Evolutionary conservation across 2,329 filamentous ascomycete species (phyloP), one percentile per base, ranked within the genome.

Genomic region (Lachnellula subtilissima): DNA sequence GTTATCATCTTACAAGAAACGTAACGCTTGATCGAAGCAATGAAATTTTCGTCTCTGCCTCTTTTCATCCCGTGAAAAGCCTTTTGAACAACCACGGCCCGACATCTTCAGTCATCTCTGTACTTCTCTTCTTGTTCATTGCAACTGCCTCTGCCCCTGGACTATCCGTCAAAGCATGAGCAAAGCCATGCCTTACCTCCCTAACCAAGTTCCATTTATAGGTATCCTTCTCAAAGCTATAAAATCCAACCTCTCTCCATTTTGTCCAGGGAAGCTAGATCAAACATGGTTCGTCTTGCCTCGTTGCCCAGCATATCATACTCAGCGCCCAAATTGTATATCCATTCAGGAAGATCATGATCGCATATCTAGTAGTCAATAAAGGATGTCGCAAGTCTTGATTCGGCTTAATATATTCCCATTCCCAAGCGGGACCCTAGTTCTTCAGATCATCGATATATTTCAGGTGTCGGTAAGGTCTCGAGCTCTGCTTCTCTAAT

Each of bases 381-480:
- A 58, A 51, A 3, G 66, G 61, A 51, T 68, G 58, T 49, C 57
- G 59, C 15, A 64, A 52, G 54, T 67, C 57, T n/a, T 62, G 61
- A n/a, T 64, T 61, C 5, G 39, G 17, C 5, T 59, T 56, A 28
- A 68, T 47, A 55, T 67, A 65, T 11, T 56, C 64, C 51, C 57
- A 67, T 42, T 61, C 55, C 48, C 65, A 66, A n/a, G 62, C 40
- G 2, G 57, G 60, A 7, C 51, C 58, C 48, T 55, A 60, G 40
- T 58, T 50, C 19, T 52, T 56, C 17, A 62, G n/a, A 36, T 52
- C 54, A 47, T 63, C 63, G 19, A 52, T 43, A 11, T 61, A 56
- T 37, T 52, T 46, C 22, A 54, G 43, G 42, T 55, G 55, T 59
- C 72, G 76, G 43, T 71, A 67, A 4, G 74, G 67, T 32, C 67